Conservation (phyloP, 768 basidiomycete species). For the Lactifluus volemus region DNA sequence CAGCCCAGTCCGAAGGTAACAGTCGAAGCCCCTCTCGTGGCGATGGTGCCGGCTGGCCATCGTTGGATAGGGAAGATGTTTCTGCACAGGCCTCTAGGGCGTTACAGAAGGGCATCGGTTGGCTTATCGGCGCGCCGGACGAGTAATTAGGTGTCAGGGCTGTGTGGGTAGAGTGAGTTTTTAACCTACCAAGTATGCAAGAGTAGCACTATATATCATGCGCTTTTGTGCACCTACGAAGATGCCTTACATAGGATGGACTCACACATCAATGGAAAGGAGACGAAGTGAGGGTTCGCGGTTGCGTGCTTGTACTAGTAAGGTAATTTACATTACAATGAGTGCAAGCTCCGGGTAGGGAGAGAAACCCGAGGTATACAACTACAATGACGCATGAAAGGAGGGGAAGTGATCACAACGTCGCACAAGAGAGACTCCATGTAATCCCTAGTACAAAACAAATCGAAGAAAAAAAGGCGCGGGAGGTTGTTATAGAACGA, state of each 20-base stretch:
- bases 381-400: not conserved
- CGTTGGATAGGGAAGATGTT: constrained; percentile 49
- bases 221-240: not conserved
- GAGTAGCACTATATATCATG: not conserved
- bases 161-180: no score
- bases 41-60: constrained; percentile 26
- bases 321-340: not conserved
- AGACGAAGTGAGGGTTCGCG: not conserved
- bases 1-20: constrained; percentile 42
- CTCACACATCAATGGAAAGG: not conserved
- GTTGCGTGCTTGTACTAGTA: not conserved
- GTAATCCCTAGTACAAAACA: constrained; percentile 11
- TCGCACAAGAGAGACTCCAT: not conserved
- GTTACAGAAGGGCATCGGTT: constrained; percentile 87
- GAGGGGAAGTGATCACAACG: not conserved
- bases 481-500: not conserved
- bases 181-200: not conserved
- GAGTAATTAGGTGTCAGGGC: constrained; percentile 25
- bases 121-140: constrained; percentile 82
- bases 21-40: constrained; percentile 31
- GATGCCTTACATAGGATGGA: not conserved
- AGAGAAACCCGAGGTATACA: not conserved
- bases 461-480: not conserved
- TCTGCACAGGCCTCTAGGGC: constrained; percentile 69
- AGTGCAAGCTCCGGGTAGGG: not conserved